Conservation (phyloP, 2,329 filamentous ascomycete genomes). For the Aspergillus spinulosporus region DNA sequence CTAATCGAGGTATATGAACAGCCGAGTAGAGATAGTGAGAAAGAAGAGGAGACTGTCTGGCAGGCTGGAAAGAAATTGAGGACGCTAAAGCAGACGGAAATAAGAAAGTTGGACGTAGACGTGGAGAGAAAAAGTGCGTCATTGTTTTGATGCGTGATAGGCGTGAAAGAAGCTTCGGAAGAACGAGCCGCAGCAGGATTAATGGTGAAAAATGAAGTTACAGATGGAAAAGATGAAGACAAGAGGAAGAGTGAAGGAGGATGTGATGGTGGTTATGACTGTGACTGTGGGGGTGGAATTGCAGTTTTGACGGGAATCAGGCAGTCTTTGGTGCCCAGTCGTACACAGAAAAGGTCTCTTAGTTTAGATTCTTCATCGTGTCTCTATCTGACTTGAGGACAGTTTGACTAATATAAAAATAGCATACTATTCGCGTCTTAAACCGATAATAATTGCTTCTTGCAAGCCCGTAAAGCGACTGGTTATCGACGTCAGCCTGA, state of each 20-base stretch:
- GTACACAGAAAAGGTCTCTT: constrained; percentile 1
- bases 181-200: constrained; percentile 5
- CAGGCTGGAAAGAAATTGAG: constrained; percentile 11
- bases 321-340: constrained; percentile 21
- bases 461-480: constrained; percentile 1
- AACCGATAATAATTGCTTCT: neutral
- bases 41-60: constrained; percentile 1
- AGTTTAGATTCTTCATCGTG: constrained; percentile 7
- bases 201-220: constrained; percentile 5
- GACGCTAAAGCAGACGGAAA: constrained; percentile 31
- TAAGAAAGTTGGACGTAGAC: constrained; percentile 24
- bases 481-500: constrained; percentile 14
- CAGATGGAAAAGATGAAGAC: constrained; percentile 5
- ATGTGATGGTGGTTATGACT: constrained; percentile 8
- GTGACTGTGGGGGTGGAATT: constrained; percentile 13
- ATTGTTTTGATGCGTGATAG: constrained; percentile 31
- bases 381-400: constrained; percentile 5
- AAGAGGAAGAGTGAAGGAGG: neutral
- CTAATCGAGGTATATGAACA: neutral
- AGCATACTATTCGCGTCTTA: neutral
- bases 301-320: constrained; percentile 20
- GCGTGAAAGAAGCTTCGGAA: constrained; percentile 2
- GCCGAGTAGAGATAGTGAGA: constrained; percentile 1
- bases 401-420: neutral
- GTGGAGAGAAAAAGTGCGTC: constrained; percentile 34